phyloP scores from a whole-genome alignment of 2,329 filamentous ascomycete genomes.

The Cadophora gregata region DNA sequence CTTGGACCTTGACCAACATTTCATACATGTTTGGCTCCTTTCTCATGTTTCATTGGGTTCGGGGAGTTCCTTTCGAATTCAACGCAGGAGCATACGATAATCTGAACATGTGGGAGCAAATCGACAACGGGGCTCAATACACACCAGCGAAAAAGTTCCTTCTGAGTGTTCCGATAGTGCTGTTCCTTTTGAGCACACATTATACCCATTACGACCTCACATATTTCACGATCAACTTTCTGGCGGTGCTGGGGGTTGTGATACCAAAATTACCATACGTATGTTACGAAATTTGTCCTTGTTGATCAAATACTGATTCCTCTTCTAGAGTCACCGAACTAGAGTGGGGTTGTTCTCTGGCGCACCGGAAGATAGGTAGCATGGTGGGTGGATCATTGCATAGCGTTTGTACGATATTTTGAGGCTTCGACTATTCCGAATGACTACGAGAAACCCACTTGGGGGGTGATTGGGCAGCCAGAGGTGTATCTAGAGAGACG shows the following conservation, averaged over 20 bases:
- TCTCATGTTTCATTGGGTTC: slow-evolving; percentile 99
- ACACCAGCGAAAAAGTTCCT: slow-evolving; percentile 99
- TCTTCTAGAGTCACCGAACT: slow-evolving; percentile 74
- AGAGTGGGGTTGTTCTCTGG: slow-evolving; percentile 77
- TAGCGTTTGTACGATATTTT: slow-evolving; percentile 44
- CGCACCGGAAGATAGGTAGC: slow-evolving; percentile 63
- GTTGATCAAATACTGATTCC: slow-evolving; percentile 33
- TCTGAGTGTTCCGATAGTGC: slow-evolving; percentile 88
- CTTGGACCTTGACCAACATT: slow-evolving; percentile 98
- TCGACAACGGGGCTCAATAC: slow-evolving; percentile 98
- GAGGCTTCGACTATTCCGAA: slow-evolving; percentile 35
- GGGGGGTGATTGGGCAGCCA: slow-evolving; percentile 35
- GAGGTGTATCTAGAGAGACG: slow-evolving; percentile 41
- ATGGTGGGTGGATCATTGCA: slow-evolving; percentile 33
- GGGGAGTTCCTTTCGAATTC: slow-evolving; percentile 98
- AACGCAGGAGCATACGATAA: slow-evolving; percentile 99
- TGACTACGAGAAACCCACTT: slow-evolving; percentile 37
- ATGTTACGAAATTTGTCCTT: slow-evolving; percentile 48
- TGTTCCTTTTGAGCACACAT: slow-evolving; percentile 97
- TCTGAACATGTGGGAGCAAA: slow-evolving; percentile 99
- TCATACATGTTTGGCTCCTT: slow-evolving; percentile 99
- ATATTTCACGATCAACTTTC: slow-evolving; percentile 96
- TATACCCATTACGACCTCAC: slow-evolving; percentile 98
- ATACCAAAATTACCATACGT: slow-evolving; percentile 97
- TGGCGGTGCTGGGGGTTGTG: slow-evolving; percentile 89